Evolutionary conservation across 148 eudicot species (phyloP).

Genomic region (Rhododendron vialii): DNA sequence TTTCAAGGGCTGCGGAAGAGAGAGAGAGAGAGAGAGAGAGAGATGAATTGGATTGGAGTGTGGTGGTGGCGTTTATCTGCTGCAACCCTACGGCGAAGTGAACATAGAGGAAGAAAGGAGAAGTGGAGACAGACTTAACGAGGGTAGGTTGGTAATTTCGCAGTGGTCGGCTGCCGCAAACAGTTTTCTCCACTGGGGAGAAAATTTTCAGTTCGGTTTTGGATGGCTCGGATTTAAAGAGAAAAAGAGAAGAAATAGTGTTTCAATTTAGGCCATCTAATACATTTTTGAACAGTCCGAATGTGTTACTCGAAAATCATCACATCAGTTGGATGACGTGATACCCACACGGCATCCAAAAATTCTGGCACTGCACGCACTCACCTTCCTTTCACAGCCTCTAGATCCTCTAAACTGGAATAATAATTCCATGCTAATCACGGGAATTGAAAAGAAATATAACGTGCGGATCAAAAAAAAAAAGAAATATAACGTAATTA

Average conservation of each 20-base stretch:
- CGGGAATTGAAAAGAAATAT: background rate
- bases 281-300: too few species aligned
- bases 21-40: slow-evolving; percentile 7
- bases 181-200: background rate
- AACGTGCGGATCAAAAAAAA: too few species aligned
- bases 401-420: too few species aligned
- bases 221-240: too few species aligned
- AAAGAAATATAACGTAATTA: background rate
- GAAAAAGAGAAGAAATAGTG: too few species aligned
- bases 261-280: too few species aligned
- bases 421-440: background rate
- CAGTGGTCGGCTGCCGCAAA: background rate
- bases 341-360: too few species aligned
- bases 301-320: too few species aligned
- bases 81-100: slow-evolving; percentile 68
- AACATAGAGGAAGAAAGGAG: background rate
- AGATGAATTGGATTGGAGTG: background rate
- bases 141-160: background rate
- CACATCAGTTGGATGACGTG: too few species aligned
- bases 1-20: slow-evolving; percentile 13
- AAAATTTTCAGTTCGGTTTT: too few species aligned
- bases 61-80: slow-evolving; percentile 70
- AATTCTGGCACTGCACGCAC: too few species aligned
- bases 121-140: too few species aligned
- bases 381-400: background rate